These are phyloP conservation scores for Paspalum notatum DNA, from an alignment of 176 grass and related monocot genomes.

Conservation along the genomic window DNA sequence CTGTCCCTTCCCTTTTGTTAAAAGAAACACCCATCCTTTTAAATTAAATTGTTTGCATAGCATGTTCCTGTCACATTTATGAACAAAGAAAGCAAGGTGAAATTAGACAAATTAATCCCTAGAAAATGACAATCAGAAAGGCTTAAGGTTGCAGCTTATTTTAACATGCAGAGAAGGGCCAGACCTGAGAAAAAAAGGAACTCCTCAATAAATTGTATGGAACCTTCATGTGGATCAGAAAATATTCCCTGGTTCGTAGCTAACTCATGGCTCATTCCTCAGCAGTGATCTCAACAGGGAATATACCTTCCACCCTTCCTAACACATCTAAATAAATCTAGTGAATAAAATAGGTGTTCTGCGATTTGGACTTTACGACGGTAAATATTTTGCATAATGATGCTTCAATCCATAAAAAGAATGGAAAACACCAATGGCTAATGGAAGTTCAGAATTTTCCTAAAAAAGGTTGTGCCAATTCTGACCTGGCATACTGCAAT, in stretches of 20 bases:
- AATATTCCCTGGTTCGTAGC: constrained; percentile 8
- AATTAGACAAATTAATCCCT: neutral
- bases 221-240: constrained; percentile 11
- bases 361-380: neutral
- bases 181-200: neutral
- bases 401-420: neutral
- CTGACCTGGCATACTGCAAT: constrained; percentile 14
- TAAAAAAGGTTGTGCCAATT: neutral
- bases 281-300: constrained; percentile 4
- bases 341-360: neutral
- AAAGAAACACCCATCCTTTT: neutral
- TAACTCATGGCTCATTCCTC: neutral
- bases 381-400: neutral
- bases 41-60: neutral
- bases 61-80: neutral
- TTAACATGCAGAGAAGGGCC: neutral
- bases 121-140: constrained; percentile 6
- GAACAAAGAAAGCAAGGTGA: constrained; percentile 3
- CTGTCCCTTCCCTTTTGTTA: neutral
- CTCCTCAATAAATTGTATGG: neutral
- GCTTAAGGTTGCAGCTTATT: neutral
- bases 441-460: neutral
- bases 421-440: neutral
- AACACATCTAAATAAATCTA: constrained; percentile 18
- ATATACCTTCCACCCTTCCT: constrained; percentile 27